Evolutionary conservation across 2,329 filamentous ascomycete species (phyloP), one percentile per base, ranked within the genome.

Genomic region (Simplicillium aogashimaense): DNA sequence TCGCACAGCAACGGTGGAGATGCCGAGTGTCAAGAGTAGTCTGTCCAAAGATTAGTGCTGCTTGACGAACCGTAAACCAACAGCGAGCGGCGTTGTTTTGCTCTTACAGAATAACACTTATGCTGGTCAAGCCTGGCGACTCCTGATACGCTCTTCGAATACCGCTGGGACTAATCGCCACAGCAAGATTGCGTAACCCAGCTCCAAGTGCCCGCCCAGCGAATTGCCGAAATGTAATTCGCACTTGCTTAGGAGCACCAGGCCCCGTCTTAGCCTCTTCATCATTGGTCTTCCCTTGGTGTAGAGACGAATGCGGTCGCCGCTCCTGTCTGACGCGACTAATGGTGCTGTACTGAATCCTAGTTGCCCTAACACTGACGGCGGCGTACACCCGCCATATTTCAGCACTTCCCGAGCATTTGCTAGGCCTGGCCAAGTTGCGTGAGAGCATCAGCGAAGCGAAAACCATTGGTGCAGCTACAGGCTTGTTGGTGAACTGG

Each of bases 61-160:
- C 20, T 6, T 25, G 9, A 25, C 20, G 9, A 6, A 25, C 20
- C 9, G 6, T 9, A 9, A 9, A 25, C 9, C 6, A 25, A 15
- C 11, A 3, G 7, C n/a, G 29, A 20, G 17, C 7, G 29, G 15
- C 7, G 6, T 36, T 8, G 17, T 2, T 34, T 36, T 8, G 17
- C 2, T 34, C 58, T 31, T 47, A 64, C 61, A 61, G 36, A 16
- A 55, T 45, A 7, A 62, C 41, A 17, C 51, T 55, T 33, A 60
- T 44, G 28, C 50, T 49, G 6, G 55, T 60, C 14, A 50, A 40
- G 6, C 44, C 51, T 0, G 61, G 61, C 6, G 52, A 53, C 29
- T 62, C 56, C 31, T 50, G 55, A 44, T 52, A 64, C 1, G 58
- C 58, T 29, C 53, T 51, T 29, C 52, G 54, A 14, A 64, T 55